A percentile compares a stretch with the other conserved stretches of the same genome.
Evolutionary conservation across 768 basidiomycete genomes (phyloP).

Genomic region (Auricularia heimuer): DNA sequence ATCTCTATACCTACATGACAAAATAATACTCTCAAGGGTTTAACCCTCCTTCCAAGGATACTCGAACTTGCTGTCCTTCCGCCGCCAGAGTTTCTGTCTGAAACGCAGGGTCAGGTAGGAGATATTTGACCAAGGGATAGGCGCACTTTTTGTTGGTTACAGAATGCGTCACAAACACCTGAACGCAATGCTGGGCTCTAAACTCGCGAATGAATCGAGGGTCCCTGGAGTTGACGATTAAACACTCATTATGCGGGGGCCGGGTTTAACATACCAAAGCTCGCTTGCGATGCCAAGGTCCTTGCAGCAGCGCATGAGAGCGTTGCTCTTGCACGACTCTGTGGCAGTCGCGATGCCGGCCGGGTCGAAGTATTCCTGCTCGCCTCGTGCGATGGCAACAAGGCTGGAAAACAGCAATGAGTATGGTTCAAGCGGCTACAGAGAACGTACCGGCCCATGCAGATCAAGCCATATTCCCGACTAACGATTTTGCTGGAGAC

Average conservation of each 20-base stretch:
- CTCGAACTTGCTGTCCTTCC: conserved; percentile 77
- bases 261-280: conserved; percentile 57
- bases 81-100: conserved; percentile 87
- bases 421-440: not conserved
- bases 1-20: not conserved
- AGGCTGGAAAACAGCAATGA: conserved; percentile 37
- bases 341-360: conserved; percentile 86
- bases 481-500: conserved; percentile 82
- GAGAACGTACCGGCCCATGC: conserved; percentile 61
- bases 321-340: conserved; percentile 93
- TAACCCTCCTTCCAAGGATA: conserved; percentile 77
- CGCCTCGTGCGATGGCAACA: conserved; percentile 84
- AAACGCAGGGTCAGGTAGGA: conserved; percentile 6
- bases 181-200: conserved; percentile 72
- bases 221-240: conserved; percentile 49
- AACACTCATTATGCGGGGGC: not conserved
- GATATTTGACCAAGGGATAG: not conserved
- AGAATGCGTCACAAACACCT: conserved; percentile 77
- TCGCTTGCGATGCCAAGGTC: conserved; percentile 94
- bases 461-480: conserved; percentile 90
- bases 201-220: conserved; percentile 92
- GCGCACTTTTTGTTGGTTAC: conserved; percentile 86
- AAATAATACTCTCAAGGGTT: conserved; percentile 5
- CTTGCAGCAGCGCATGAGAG: conserved; percentile 95
- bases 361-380: conserved; percentile 94